A percentile compares a stretch with the other conserved stretches of the same genome.
phyloP scores from a whole-genome alignment of 768 basidiomycete genomes.

The Calvatia gigantea region DNA sequence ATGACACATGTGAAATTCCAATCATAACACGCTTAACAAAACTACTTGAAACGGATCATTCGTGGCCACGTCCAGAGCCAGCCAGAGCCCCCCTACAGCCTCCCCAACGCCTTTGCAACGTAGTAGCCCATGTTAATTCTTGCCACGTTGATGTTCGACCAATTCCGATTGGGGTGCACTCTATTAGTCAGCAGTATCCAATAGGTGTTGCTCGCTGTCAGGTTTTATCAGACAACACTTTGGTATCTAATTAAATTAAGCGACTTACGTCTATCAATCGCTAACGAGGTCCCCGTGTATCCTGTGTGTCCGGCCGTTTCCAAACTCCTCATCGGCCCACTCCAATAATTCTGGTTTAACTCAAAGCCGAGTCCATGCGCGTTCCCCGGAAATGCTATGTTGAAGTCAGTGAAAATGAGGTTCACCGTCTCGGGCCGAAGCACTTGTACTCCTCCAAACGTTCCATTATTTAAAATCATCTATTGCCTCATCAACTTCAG shows the following conservation, averaged over 20 bases:
- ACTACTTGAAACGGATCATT: neutral
- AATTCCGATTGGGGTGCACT: slow-evolving; percentile 25
- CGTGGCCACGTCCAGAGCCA: neutral
- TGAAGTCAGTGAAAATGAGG: slow-evolving; percentile 25
- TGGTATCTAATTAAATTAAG: neutral
- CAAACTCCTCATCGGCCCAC: slow-evolving; percentile 24
- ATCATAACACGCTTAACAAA: no score
- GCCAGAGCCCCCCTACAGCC: neutral
- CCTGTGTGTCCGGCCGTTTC: slow-evolving; percentile 27
- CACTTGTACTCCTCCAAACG: slow-evolving; percentile 20
- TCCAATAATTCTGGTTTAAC: slow-evolving; percentile 25
- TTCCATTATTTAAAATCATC: slow-evolving; percentile 29
- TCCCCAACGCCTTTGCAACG: slow-evolving; percentile 20
- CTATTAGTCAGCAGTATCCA: slow-evolving; percentile 23
- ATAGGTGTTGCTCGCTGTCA: slow-evolving; percentile 26
- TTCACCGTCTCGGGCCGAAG: slow-evolving; percentile 24
- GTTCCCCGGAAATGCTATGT: slow-evolving; percentile 23
- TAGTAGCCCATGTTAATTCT: slow-evolving; percentile 18
- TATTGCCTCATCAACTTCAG: slow-evolving; percentile 2
- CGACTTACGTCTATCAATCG: slow-evolving; percentile 24
- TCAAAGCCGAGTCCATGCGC: slow-evolving; percentile 26
- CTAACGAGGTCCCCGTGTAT: slow-evolving; percentile 24
- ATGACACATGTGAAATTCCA: slow-evolving; percentile 4
- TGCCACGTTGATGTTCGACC: slow-evolving; percentile 26
- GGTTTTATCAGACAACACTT: neutral